Evolutionary conservation across 73 alveolate species (phyloP).

Genomic region (Tetrahymena thermophila): DNA sequence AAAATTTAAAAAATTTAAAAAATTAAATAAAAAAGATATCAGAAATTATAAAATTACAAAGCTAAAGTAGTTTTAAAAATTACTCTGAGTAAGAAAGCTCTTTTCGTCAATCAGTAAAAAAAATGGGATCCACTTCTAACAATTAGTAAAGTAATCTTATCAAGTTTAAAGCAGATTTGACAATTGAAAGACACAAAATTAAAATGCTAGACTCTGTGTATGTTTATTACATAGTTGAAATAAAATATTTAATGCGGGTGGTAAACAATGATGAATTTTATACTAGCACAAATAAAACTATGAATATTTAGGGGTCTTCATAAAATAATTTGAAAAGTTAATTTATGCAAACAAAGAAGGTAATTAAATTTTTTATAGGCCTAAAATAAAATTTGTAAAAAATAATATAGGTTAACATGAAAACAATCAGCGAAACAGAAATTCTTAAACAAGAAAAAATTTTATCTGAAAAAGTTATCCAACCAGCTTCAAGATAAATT

Average conservation of each 20-base stretch:
- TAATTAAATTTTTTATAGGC: background rate
- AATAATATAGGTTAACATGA: background rate
- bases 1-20: background rate
- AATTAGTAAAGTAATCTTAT: background rate
- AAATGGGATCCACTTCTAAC: background rate
- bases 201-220: background rate
- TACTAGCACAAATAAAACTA: background rate
- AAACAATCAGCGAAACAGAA: background rate
- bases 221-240: background rate
- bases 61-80: background rate
- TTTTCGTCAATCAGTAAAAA: background rate
- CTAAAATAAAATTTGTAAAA: no score
- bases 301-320: background rate
- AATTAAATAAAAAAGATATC: background rate
- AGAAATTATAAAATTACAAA: background rate
- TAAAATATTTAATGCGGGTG: background rate
- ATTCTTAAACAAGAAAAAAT: background rate
- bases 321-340: background rate
- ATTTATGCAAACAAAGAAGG: background rate
- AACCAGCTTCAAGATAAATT: background rate
- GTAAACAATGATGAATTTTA: background rate
- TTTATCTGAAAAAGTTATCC: background rate
- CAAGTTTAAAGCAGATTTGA: background rate
- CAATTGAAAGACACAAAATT: background rate
- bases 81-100: slow-evolving; percentile 1